A percentile compares a stretch with the other conserved stretches of the same genome.
phyloP scores from a whole-genome alignment of 805 yeast genomes.

The Wickerhamiella azymoides region DNA sequence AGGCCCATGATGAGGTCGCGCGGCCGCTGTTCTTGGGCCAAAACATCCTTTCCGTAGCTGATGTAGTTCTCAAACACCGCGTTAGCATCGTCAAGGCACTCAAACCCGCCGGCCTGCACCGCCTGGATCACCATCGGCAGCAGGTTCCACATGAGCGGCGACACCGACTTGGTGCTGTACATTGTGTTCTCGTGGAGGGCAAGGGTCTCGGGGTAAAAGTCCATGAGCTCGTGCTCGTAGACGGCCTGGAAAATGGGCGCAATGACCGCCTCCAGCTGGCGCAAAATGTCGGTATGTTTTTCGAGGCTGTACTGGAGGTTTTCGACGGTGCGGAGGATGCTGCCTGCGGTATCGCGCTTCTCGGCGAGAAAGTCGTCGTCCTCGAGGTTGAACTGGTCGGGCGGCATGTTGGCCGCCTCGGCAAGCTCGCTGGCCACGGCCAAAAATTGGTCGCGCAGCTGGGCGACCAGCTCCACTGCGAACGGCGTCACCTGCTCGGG shows the following conservation, averaged over 20 bases:
- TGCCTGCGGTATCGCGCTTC: conserved; percentile 25
- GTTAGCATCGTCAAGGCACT: conserved; percentile 59
- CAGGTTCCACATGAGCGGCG: conserved; percentile 63
- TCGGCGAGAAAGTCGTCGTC: conserved; percentile 4
- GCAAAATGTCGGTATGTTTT: conserved; percentile 54
- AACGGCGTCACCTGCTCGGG: conserved; percentile 84
- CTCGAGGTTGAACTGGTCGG: conserved; percentile 23
- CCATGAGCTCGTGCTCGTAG: conserved; percentile 49
- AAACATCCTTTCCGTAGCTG: conserved; percentile 40
- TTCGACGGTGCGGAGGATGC: conserved; percentile 66
- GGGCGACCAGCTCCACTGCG: conserved; percentile 51
- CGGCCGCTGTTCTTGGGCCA: conserved; percentile 27
- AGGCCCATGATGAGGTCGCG: conserved; percentile 15
- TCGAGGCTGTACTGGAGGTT: conserved; percentile 76
- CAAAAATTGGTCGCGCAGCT: conserved; percentile 55
- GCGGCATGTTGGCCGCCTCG: conserved; percentile 34
- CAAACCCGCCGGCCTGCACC: conserved; percentile 34
- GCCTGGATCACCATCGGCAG: conserved; percentile 37
- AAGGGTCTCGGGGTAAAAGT: conserved; percentile 62
- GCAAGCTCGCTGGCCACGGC: conserved; percentile 53
- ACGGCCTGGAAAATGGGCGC: conserved; percentile 58
- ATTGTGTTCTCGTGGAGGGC: conserved; percentile 63
- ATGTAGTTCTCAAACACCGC: conserved; percentile 65
- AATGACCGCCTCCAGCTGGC: conserved; percentile 49
- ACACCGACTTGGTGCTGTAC: conserved; percentile 42